phyloP scores from a whole-genome alignment of 2,329 filamentous ascomycete genomes.

The Bisporella sp. region DNA sequence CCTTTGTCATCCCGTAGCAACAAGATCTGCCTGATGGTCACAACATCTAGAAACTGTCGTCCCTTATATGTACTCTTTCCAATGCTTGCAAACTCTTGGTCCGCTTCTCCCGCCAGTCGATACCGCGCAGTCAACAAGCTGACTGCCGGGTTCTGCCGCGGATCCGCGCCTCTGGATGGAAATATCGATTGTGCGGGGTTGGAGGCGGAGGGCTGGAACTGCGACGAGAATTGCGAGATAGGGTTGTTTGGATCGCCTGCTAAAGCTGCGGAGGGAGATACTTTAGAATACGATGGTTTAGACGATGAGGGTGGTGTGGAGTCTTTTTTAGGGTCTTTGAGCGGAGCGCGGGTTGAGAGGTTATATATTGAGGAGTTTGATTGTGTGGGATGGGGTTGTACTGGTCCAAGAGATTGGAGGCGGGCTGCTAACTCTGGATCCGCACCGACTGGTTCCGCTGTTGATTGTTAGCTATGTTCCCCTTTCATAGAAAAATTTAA shows the following conservation, averaged over 20 bases:
- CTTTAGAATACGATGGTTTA: neutral
- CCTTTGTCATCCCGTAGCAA: slow-evolving; percentile 35
- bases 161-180: slow-evolving; percentile 4
- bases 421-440: slow-evolving; percentile 17
- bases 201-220: slow-evolving; percentile 17
- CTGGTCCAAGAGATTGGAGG: slow-evolving; percentile 21
- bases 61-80: slow-evolving; percentile 31
- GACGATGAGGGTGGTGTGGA: neutral
- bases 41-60: slow-evolving; percentile 39
- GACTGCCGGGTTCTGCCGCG: slow-evolving; percentile 19
- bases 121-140: slow-evolving; percentile 35
- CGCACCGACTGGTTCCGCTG: slow-evolving; percentile 7
- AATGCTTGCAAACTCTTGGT: slow-evolving; percentile 43
- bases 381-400: slow-evolving; percentile 21
- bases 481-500: neutral
- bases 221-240: slow-evolving; percentile 1
- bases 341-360: neutral
- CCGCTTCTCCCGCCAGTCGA: slow-evolving; percentile 52
- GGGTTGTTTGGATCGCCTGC: neutral
- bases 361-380: slow-evolving; percentile 24
- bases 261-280: too few relatives aligned
- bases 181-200: slow-evolving; percentile 18
- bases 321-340: neutral
- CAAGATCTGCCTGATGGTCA: slow-evolving; percentile 41
- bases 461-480: slow-evolving; percentile 1